phyloP scores from a whole-genome alignment of 352 stramenopile genomes.

The Aphanomyces astaci region DNA sequence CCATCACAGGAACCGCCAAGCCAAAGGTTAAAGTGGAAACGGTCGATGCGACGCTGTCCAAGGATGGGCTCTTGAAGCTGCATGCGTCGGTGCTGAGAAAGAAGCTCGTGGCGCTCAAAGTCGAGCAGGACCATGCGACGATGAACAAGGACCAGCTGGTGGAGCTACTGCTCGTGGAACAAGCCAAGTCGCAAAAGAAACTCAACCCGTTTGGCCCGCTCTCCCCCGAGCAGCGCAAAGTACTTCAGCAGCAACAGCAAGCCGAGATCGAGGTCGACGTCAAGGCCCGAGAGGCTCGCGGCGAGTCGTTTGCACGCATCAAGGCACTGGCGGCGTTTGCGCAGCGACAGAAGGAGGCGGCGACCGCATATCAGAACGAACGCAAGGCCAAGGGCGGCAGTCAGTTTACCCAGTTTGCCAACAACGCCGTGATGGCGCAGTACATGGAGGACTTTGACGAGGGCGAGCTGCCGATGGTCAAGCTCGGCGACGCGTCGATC shows the following conservation, averaged over 20 bases:
- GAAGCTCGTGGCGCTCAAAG: conserved; percentile 52
- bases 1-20: conserved; percentile 60
- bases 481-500: conserved; percentile 98
- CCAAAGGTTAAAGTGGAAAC: conserved; percentile 29
- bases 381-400: conserved; percentile 69
- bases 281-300: conserved; percentile 57
- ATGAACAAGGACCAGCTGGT: conserved; percentile 81
- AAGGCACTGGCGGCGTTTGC: conserved; percentile 82
- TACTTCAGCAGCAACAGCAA: conserved; percentile 75
- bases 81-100: conserved; percentile 81
- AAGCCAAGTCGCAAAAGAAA: conserved; percentile 69
- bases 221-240: conserved; percentile 76
- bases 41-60: conserved; percentile 31
- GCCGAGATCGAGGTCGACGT: conserved; percentile 77
- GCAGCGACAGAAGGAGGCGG: conserved; percentile 67
- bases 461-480: conserved; percentile 94
- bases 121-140: conserved; percentile 58
- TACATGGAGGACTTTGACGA: conserved; percentile 90
- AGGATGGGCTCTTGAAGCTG: conserved; percentile 78
- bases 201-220: conserved; percentile 25
- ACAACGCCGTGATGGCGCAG: conserved; percentile 78
- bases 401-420: conserved; percentile 81
- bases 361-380: conserved; percentile 56
- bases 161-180: conserved; percentile 54
- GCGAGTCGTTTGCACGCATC: conserved; percentile 80